Evolutionary conservation across 352 stramenopile species (phyloP), one percentile per base, ranked within the genome.

Genomic region (Phytophthora macrochlamydospora): DNA sequence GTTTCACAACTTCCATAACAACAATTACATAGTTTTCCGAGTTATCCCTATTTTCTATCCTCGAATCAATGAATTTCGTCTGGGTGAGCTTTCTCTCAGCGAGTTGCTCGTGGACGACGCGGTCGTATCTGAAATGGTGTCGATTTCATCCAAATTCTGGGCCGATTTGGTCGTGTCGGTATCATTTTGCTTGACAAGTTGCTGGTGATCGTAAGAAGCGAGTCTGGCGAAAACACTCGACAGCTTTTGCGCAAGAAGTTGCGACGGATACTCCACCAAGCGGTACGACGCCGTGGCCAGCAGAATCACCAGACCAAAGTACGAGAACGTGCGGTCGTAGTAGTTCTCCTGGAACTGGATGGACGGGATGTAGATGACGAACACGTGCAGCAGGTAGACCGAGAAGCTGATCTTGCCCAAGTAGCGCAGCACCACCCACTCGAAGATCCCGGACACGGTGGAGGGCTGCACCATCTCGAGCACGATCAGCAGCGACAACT

Each of bases 361-460:
- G 12, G 55, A 44, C n/a, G 37, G 33, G 33, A 33, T 62, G 44
- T 49, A 73, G 18, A 78, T 60, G 13, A 77, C 56, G 44, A 73
- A 81, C 33, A 46, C 62, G 59, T 80, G 72, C 8, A 80, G 58
- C 45, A 80, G 42, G 38, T 80, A 80, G 40, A 76, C 35, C 12
- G 43, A 49, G 43, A 49, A 49, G 18, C 43, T 49, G 35, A 40
- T 40, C 35, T 40, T 72, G 1, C 73, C 73, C 6, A 59, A 49
- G 65, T 69, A 81, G 35, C 49, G 54, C 8, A 78, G 31, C 31
- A 77, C 31, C 2, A 49, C 14, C 43, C 43, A 49, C 43, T 49
- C 43, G 14, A 49, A 49, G 14, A 49, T 49, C 12, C 4, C 3
- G 29, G 43, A 49, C 4, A 49, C 43, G 3, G 43, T 29, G 9